Evolutionary conservation across 176 grass and related monocot species (phyloP).

Genomic region (Rhynchospora tenuis): DNA sequence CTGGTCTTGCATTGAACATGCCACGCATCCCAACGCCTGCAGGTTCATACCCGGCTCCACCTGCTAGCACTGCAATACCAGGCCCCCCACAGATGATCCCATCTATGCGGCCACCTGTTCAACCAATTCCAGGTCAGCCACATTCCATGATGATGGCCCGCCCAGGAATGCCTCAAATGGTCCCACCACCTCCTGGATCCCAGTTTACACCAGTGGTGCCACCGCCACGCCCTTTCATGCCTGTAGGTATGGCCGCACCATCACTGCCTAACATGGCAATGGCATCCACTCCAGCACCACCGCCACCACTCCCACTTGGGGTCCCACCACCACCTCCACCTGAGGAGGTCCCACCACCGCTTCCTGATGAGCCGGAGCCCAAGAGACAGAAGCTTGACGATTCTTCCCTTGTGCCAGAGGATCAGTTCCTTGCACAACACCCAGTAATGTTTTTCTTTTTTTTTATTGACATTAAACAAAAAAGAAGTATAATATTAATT

Average conservation of each 20-base stretch:
- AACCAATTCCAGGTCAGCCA: slow-evolving; percentile 59
- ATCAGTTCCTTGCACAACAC: slow-evolving; percentile 82
- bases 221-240: slow-evolving; percentile 48
- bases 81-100: slow-evolving; percentile 44
- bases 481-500: neutral
- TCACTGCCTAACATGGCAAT: slow-evolving; percentile 55
- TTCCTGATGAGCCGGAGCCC: slow-evolving; percentile 92
- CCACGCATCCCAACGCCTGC: slow-evolving; percentile 52
- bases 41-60: slow-evolving; percentile 33
- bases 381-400: slow-evolving; percentile 86
- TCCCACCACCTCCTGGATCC: slow-evolving; percentile 59
- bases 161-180: slow-evolving; percentile 27
- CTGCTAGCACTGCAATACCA: slow-evolving; percentile 27
- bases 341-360: slow-evolving; percentile 73
- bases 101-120: slow-evolving; percentile 45
- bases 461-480: neutral
- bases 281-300: slow-evolving; percentile 30
- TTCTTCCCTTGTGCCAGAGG: slow-evolving; percentile 63
- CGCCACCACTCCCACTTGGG: slow-evolving; percentile 48
- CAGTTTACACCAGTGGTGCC: slow-evolving; percentile 56
- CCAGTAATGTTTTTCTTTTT: slow-evolving; percentile 64
- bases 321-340: slow-evolving; percentile 74
- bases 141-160: slow-evolving; percentile 26
- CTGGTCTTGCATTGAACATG: slow-evolving; percentile 62
- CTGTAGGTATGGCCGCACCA: slow-evolving; percentile 27